Evolutionary conservation across 192 early-diverging fungal species (phyloP), one percentile per base, ranked within the genome.

Genomic region (Podila epicladia): DNA sequence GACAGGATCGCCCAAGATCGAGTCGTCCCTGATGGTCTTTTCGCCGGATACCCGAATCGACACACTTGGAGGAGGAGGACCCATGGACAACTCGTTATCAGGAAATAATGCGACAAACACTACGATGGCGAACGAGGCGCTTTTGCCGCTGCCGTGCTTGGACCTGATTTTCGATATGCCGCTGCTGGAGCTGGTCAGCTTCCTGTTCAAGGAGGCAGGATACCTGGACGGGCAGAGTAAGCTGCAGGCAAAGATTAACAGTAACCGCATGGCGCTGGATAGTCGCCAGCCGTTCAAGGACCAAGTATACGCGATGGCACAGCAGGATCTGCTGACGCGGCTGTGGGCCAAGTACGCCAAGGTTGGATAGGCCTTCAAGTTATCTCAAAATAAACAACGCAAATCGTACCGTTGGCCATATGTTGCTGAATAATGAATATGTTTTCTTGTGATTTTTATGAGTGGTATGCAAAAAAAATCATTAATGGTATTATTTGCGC

Each of bases 201-300:
- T 53, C 35, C 22, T 73, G 58, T 65, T 35, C 48, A 80, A 80
- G 41, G 64, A 71, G 53, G 62, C 35, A 41, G 65, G 73, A 31
- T 67, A 80, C 38, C 11, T 22, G 0, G 71, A 69, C 4, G 71
- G 71, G 0, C 12, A 64, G 49, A 5, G 35, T 5, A 58, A 22
- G 22, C 58, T 80, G 0, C 71, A 65, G 28, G 58, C 61, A 13
- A 49, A 66, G 48, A 72, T 80, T 41, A 72, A 68, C 4, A 69
- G 70, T 32, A 67, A 80, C 26, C 50, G 77, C 9, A 59, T 80
- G 70, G 77, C 77, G 5, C 63, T 80, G 60, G 77, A 80, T 59
- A 67, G 20, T 9, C 51, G 66, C 37, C 77, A 69, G 37, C 71
- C 69, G 9, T 78, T 71, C 17, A 32, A 59, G 49, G 75, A 78